Percentiles rank a stretch among this genome's conserved stretches.
These are phyloP conservation scores for Priceomyces haplophilus DNA, from an alignment of 805 yeast species.

Conservation along the genomic window DNA sequence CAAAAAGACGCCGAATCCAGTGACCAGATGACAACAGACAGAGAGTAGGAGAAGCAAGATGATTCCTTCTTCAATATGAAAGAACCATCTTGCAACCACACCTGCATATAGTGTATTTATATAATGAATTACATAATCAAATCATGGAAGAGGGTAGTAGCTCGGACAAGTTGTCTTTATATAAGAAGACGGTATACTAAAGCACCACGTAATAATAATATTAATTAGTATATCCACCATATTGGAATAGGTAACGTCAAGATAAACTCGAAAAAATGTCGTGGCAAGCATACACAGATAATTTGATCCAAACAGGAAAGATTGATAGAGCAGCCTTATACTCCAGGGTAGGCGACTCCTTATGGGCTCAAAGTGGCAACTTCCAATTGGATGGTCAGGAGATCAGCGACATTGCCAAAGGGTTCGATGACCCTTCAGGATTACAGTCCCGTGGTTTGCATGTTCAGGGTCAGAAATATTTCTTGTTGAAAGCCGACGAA, in stretches of 20 bases:
- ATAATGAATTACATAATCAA: constrained; percentile 2
- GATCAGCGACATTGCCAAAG: constrained; percentile 68
- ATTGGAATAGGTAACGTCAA: not conserved
- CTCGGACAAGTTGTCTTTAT: not conserved
- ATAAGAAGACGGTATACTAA: not conserved
- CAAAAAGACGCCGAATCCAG: constrained; percentile 1
- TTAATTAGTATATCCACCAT: not conserved
- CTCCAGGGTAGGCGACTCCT: constrained; percentile 90
- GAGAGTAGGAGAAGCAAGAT: not conserved
- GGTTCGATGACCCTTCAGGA: constrained; percentile 73
- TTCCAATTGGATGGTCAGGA: constrained; percentile 67
- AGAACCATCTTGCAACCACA: not conserved
- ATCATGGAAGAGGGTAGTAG: not conserved
- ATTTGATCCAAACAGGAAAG: constrained; percentile 80
- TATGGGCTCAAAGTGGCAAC: constrained; percentile 84
- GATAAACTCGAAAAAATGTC: no score
- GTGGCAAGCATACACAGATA: constrained; percentile 88
- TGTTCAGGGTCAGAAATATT: constrained; percentile 80
- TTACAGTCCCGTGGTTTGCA: constrained; percentile 87
- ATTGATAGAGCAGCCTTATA: constrained; percentile 90
- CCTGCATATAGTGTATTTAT: constrained; percentile 1
- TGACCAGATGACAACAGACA: no score
- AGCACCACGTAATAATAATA: not conserved
- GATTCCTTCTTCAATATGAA: not conserved
- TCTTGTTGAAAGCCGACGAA: constrained; percentile 83